phyloP scores from a whole-genome alignment of 148 eudicot genomes.

The Chenopodium album region DNA sequence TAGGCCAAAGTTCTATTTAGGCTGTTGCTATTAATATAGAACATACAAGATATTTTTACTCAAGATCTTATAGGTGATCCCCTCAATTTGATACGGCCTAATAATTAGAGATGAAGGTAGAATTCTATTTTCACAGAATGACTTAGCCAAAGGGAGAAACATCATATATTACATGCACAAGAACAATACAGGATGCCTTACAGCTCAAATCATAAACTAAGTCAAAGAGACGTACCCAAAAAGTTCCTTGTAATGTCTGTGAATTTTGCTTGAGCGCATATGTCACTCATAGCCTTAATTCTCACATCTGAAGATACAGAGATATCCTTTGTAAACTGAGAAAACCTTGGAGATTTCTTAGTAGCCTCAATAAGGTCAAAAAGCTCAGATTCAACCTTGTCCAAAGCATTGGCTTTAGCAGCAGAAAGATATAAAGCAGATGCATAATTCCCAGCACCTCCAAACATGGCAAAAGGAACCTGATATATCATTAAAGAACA shows the following conservation, averaged over 20 bases:
- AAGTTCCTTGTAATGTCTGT: conserved; percentile 75
- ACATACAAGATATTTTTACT: neutral
- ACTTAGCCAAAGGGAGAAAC: neutral
- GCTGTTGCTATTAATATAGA: no score
- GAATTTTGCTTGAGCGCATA: conserved; percentile 67
- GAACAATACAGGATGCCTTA: neutral
- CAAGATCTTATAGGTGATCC: neutral
- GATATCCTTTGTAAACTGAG: conserved; percentile 72
- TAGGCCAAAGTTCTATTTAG: no score
- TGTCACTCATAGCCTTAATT: conserved; percentile 60
- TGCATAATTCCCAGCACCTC: conserved; percentile 81
- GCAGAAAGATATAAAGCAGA: conserved; percentile 79
- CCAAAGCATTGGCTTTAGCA: conserved; percentile 58
- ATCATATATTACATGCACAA: neutral
- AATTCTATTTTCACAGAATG: neutral
- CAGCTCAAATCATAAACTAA: neutral
- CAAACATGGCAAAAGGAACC: conserved; percentile 85
- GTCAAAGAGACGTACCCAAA: conserved; percentile 46
- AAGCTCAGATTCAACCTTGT: conserved; percentile 78
- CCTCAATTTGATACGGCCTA: neutral
- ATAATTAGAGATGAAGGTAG: neutral
- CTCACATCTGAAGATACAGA: conserved; percentile 56
- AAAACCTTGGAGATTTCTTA: conserved; percentile 54
- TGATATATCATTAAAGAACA: conserved; percentile 22
- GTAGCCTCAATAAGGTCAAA: conserved; percentile 57